Evolutionary conservation across 2,329 filamentous ascomycete species (phyloP).

Genomic region (Aureobasidium sp.): DNA sequence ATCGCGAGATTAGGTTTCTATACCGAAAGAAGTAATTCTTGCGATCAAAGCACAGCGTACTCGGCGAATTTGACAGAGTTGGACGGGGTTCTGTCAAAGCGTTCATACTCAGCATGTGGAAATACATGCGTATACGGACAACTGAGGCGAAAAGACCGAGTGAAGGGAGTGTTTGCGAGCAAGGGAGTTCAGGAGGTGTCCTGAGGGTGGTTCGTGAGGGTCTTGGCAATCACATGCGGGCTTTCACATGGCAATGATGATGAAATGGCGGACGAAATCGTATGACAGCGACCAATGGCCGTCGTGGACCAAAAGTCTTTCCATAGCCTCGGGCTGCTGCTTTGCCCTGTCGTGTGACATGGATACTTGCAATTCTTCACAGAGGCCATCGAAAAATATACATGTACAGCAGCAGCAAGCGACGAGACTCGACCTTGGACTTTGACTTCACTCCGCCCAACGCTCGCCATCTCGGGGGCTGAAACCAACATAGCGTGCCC

Average conservation of each 20-base stretch:
- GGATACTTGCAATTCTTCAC: background rate
- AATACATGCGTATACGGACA: background rate
- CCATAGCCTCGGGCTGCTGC: slow-evolving; percentile 2
- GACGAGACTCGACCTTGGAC: background rate
- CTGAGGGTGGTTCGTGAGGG: background rate
- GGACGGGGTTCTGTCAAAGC: background rate
- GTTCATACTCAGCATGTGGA: background rate
- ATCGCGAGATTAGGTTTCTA: slow-evolving; percentile 7
- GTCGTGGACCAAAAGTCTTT: background rate
- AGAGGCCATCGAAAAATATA: background rate
- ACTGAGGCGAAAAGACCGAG: background rate
- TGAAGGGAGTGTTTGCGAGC: background rate
- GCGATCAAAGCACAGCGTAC: background rate
- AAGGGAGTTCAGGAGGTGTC: slow-evolving; percentile 5
- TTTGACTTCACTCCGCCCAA: slow-evolving; percentile 7
- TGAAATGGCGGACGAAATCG: slow-evolving; percentile 7
- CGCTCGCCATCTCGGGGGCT: background rate
- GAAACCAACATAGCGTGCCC: background rate
- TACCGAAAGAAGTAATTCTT: slow-evolving; percentile 10
- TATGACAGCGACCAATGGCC: slow-evolving; percentile 12
- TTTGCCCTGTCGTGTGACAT: slow-evolving; percentile 9
- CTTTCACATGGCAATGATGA: slow-evolving; percentile 6
- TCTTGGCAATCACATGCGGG: slow-evolving; percentile 9
- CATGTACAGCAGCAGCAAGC: background rate
- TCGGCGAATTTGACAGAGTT: background rate